A percentile compares a stretch with the other conserved stretches of the same genome.
Conservation (phyloP, 2,329 filamentous ascomycete species). For the Geoglossum cookeanum region DNA sequence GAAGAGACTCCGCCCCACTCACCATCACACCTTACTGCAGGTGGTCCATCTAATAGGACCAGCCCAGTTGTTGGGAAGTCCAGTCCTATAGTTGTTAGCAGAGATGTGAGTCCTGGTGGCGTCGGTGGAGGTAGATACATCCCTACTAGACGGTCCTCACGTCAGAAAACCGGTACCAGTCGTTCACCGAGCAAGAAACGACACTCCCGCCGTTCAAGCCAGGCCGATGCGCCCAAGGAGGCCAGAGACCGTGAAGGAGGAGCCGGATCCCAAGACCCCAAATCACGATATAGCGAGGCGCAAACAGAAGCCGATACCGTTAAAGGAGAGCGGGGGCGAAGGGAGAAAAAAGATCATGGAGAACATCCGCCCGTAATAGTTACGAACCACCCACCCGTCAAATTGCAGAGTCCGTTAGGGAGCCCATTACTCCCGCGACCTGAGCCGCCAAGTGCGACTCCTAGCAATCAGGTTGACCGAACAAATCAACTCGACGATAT, state of each 20-base stretch:
- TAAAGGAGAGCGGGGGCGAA: neutral
- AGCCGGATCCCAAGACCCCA: conserved; percentile 4
- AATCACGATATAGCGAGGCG: neutral
- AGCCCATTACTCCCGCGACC: neutral
- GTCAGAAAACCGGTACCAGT: conserved; percentile 35
- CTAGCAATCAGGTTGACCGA: conserved; percentile 16
- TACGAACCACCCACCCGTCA: neutral
- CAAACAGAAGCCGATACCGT: neutral
- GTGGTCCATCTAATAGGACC: neutral
- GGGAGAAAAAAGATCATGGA: neutral
- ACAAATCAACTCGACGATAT: conserved; percentile 16
- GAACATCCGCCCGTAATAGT: neutral
- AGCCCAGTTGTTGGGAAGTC: conserved; percentile 2
- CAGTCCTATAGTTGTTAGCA: neutral
- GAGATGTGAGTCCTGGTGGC: conserved; percentile 17
- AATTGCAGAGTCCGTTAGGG: neutral
- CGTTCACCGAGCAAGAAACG: conserved; percentile 31
- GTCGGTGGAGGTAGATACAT: conserved; percentile 35
- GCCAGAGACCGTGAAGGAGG: conserved; percentile 25
- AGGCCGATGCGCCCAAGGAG: conserved; percentile 20
- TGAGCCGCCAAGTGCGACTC: conserved; percentile 8
- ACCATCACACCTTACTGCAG: neutral
- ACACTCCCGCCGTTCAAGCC: conserved; percentile 30
- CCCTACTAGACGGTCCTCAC: conserved; percentile 47
- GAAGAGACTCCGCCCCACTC: neutral